Base-by-base conservation (phyloP, 2,329 filamentous ascomycete species). In the Pseudocercospora ulei region DNA sequence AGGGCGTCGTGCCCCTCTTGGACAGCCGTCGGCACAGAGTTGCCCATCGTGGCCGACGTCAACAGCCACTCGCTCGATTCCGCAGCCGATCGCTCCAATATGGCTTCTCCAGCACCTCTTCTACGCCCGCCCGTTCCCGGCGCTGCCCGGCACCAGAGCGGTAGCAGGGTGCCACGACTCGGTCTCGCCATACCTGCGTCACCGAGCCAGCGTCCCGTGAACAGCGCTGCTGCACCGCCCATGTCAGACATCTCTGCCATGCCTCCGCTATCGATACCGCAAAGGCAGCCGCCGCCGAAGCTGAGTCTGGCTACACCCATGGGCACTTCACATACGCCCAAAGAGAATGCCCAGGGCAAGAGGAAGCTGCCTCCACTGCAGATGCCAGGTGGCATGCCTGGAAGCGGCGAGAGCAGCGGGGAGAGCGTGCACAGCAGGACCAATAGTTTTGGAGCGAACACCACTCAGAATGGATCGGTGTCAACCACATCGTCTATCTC, bases 171-270 rank as follows among this genome's bases (percentile, higher is more conserved):
- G 37, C 85, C 85, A 17, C 78, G 82, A 54, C 73, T 96, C 42
- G 88, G 86, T 28, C 75, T 96, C 40, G 83, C 87, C 29, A 96
- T 96, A 42, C 88, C 88, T 23, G 78, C 82, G 1, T 93, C 85
- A 22, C 83, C 85, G 33, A 88, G 77, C 64, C 80, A 71, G 46
- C 84, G 87, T 61, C 78, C 87, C 1, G 76, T 90, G 35, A 62
- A 67, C 43, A 57, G 56, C 31, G 48, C 62, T 11, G 56, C 53
- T 5, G 53, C 55, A 18, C 53, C 56, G n/a, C 56, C 59, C 23
- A 51, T 60, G 57, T 56, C 57, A 46, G 56, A 44, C 19, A 56
- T 48, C 47, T 54, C 53, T 45, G 54, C 55, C 13, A 49, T 58
- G 19, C 56, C 60, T 27, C 56, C 54, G 26, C 50, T 61, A 45